A percentile compares a stretch with the other conserved stretches of the same genome.
These are phyloP conservation scores for Fomes fomentarius DNA, from an alignment of 1,284 basidiomycete species.

Conservation along the genomic window DNA sequence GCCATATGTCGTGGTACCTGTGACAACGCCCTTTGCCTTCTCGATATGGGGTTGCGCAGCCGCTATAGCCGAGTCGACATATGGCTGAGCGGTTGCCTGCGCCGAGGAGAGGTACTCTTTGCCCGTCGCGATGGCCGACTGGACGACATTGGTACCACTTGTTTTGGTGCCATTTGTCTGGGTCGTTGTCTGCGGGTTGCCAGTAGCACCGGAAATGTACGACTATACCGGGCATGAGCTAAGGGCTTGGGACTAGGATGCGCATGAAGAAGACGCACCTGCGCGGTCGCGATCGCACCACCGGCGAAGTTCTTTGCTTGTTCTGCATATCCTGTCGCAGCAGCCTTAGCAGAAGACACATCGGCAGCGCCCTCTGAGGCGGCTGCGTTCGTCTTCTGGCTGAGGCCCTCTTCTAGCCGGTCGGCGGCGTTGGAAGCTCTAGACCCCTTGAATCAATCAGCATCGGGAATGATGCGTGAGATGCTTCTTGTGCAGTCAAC, in stretches of 20 bases:
- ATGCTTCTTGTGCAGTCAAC: conserved; percentile 1
- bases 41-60: conserved; percentile 37
- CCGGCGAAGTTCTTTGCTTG: conserved; percentile 53
- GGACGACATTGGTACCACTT: conserved; percentile 38
- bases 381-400: conserved; percentile 51
- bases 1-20: conserved; percentile 11
- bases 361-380: conserved; percentile 55
- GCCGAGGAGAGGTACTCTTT: conserved; percentile 46
- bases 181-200: conserved; percentile 1
- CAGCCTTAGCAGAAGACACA: conserved; percentile 46
- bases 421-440: conserved; percentile 49
- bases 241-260: too few relatives aligned
- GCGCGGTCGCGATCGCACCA: conserved; percentile 51
- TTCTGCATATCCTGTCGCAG: conserved; percentile 44
- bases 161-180: conserved; percentile 8
- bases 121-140: conserved; percentile 43
- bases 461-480: not conserved
- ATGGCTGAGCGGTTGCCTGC: conserved; percentile 42
- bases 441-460: conserved; percentile 45
- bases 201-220: conserved; percentile 27
- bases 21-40: conserved; percentile 28
- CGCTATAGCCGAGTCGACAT: conserved; percentile 42
- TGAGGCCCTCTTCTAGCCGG: conserved; percentile 45
- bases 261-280: conserved; percentile 39
- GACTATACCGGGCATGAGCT: conserved; percentile 21